A percentile compares a stretch with the other conserved stretches of the same genome.
Evolutionary conservation across 2,329 filamentous ascomycete genomes (phyloP).

Genomic region (Onygena corvina): DNA sequence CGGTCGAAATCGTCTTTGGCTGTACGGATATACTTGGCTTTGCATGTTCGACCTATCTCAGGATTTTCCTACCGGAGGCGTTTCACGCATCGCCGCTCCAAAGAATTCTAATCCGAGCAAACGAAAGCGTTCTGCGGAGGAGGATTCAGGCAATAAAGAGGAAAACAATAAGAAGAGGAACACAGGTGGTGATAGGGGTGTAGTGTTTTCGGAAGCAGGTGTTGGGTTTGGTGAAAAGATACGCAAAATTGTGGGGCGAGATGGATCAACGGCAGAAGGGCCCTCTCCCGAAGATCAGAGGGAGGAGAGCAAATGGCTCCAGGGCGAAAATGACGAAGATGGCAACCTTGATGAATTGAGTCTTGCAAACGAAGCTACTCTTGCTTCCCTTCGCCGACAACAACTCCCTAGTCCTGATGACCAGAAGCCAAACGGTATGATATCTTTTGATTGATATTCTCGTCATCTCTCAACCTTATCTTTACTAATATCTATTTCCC

Average conservation of each 20-base stretch:
- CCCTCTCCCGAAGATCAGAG: constrained; percentile 23
- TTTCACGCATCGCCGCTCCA: constrained; percentile 16
- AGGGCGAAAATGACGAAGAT: constrained; percentile 11
- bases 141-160: constrained; percentile 17
- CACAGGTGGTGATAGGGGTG: constrained; percentile 46
- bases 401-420: not conserved
- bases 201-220: constrained; percentile 34
- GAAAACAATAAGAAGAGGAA: constrained; percentile 36
- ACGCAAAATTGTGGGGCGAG: constrained; percentile 35
- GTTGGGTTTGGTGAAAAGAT: constrained; percentile 38
- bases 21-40: constrained; percentile 76
- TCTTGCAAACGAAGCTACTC: constrained; percentile 13
- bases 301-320: constrained; percentile 12
- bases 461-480: constrained; percentile 3
- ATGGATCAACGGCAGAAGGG: constrained; percentile 27
- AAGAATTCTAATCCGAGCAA: constrained; percentile 23
- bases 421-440: not conserved
- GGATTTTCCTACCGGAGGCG: constrained; percentile 44
- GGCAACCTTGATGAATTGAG: constrained; percentile 13
- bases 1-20: constrained; percentile 57
- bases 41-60: constrained; percentile 80
- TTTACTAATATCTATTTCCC: not conserved
- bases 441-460: not conserved
- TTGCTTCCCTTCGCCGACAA: constrained; percentile 7
- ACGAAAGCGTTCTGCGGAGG: constrained; percentile 28